These are phyloP conservation scores for Coprinellus aureogranulatus DNA, from an alignment of 768 basidiomycete species.

Conservation along the genomic window DNA sequence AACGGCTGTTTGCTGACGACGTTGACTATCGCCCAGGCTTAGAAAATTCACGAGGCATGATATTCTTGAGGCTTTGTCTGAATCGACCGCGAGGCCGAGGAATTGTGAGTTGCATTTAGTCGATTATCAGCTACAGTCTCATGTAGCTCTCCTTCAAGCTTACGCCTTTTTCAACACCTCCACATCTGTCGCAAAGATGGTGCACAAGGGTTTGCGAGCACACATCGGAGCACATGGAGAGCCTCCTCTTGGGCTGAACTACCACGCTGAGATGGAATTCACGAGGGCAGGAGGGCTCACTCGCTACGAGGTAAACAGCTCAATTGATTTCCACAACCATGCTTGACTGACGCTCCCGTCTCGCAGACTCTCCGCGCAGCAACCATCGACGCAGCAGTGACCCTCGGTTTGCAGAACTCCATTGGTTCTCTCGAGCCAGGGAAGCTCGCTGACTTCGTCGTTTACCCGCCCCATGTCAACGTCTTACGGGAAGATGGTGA, in stretches of 20 bases:
- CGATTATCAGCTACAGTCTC: not conserved
- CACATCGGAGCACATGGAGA: slow-evolving; percentile 78
- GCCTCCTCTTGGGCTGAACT: slow-evolving; percentile 69
- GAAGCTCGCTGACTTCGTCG: slow-evolving; percentile 69
- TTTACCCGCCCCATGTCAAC: slow-evolving; percentile 62
- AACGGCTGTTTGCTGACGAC: not conserved
- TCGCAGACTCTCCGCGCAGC: slow-evolving; percentile 64
- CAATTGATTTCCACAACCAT: no score
- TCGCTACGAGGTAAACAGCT: slow-evolving; percentile 58
- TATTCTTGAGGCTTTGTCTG: slow-evolving; percentile 55
- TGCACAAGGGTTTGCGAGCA: slow-evolving; percentile 55
- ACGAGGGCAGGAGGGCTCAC: slow-evolving; percentile 60
- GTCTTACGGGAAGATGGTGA: slow-evolving; percentile 44
- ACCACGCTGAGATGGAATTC: slow-evolving; percentile 73
- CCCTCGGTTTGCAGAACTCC: slow-evolving; percentile 60
- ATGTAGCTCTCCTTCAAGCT: slow-evolving; percentile 35
- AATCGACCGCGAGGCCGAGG: slow-evolving; percentile 57
- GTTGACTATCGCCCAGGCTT: slow-evolving; percentile 37
- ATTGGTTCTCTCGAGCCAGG: slow-evolving; percentile 62
- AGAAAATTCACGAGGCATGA: slow-evolving; percentile 65
- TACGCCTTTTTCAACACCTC: slow-evolving; percentile 70
- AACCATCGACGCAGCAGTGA: slow-evolving; percentile 61
- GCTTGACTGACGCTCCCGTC: not conserved
- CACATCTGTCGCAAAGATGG: slow-evolving; percentile 65
- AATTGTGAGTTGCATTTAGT: slow-evolving; percentile 59